phyloP scores from a whole-genome alignment of 768 basidiomycete species.

The Collybia sp. region DNA sequence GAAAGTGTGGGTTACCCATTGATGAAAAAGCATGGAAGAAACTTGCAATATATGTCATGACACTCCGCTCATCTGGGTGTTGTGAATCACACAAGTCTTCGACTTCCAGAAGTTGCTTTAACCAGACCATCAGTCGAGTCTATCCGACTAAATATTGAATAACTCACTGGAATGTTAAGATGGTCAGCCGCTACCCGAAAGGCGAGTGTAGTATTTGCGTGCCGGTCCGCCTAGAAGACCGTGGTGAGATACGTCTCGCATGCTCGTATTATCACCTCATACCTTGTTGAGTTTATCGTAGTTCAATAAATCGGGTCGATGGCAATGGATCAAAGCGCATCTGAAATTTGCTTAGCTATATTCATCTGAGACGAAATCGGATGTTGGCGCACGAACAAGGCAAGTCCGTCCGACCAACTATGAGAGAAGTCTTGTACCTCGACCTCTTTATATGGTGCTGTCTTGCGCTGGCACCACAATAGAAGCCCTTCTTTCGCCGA shows the following conservation, averaged over 20 bases:
- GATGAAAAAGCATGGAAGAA: constrained; percentile 98
- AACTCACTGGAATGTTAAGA: constrained; percentile 83
- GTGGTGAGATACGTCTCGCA: constrained; percentile 7
- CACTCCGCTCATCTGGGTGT: constrained; percentile 92
- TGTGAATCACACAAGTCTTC: constrained; percentile 86
- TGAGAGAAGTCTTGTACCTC: constrained; percentile 90
- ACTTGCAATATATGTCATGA: constrained; percentile 97
- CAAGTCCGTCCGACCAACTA: constrained; percentile 94
- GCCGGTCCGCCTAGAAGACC: constrained; percentile 58
- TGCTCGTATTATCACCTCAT: constrained; percentile 4
- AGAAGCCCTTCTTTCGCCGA: constrained; percentile 96
- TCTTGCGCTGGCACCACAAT: constrained; percentile 98
- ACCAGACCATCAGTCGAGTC: neutral
- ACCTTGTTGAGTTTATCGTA: constrained; percentile 86
- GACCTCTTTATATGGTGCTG: constrained; percentile 85
- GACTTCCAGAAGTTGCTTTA: constrained; percentile 91
- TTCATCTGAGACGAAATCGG: constrained; percentile 4
- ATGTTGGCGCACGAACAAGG: constrained; percentile 59
- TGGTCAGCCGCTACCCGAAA: constrained; percentile 86
- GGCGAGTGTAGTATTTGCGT: constrained; percentile 81
- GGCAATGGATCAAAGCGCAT: constrained; percentile 95
- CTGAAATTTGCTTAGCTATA: constrained; percentile 33
- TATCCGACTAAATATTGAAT: constrained; percentile 2
- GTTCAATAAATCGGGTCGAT: constrained; percentile 93
- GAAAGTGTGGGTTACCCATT: constrained; percentile 64